A percentile compares a stretch with the other conserved stretches of the same genome.
Conservation (phyloP, 768 basidiomycete species). For the Pulveroboletus frians region DNA sequence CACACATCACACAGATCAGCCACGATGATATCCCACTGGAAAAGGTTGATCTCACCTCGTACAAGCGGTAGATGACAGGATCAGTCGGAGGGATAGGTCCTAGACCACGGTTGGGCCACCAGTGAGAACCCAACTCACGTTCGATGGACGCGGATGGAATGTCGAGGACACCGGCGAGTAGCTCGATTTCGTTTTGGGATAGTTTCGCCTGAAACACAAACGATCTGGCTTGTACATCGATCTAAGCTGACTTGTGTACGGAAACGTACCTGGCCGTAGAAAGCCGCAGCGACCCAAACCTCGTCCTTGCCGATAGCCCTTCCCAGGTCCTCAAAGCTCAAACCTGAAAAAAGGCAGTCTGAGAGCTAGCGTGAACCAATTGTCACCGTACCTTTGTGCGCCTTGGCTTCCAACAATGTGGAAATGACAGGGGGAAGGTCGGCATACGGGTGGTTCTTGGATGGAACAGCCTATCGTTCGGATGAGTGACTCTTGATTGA, state of each 20-base stretch:
- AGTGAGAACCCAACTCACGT: conserved; percentile 52
- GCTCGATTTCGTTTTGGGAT: conserved; percentile 50
- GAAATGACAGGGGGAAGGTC: conserved; percentile 48
- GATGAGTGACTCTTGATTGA: neutral
- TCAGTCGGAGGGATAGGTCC: conserved; percentile 71
- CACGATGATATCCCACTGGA: neutral
- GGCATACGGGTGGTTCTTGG: conserved; percentile 40
- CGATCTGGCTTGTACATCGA: neutral
- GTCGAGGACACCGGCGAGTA: conserved; percentile 47
- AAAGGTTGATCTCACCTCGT: conserved; percentile 49
- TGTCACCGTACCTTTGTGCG: conserved; percentile 45
- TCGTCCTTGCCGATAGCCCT: conserved; percentile 66
- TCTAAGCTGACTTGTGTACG: neutral
- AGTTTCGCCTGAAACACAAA: conserved; percentile 56
- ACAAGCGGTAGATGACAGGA: conserved; percentile 76
- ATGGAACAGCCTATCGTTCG: conserved; percentile 35
- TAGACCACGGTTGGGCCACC: conserved; percentile 70
- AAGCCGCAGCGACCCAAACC: conserved; percentile 76
- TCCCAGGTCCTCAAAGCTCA: conserved; percentile 68
- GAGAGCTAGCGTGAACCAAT: neutral
- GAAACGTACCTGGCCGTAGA: conserved; percentile 66
- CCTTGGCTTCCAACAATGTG: conserved; percentile 60
- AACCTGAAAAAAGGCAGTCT: conserved; percentile 33
- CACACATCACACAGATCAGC: neutral
- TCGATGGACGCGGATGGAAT: conserved; percentile 37